Percentiles rank a stretch among this genome's conserved stretches.
Conservation (phyloP, 2,329 filamentous ascomycete species). For the Xylaria sp. region DNA sequence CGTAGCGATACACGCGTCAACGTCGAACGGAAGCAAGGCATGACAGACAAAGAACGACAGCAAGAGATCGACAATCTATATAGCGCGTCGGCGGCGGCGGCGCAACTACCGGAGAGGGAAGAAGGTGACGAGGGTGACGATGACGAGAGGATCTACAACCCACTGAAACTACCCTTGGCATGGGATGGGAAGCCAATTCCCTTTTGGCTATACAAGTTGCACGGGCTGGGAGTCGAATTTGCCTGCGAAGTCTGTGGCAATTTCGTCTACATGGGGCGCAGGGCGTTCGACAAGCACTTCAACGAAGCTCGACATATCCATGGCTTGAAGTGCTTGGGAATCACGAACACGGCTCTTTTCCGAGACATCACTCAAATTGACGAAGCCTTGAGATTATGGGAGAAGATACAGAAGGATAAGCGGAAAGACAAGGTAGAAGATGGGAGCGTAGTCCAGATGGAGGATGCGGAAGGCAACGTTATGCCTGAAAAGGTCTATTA, state of each 20-base stretch:
- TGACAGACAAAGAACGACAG: conserved; percentile 95
- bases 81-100: conserved; percentile 62
- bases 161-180: conserved; percentile 90
- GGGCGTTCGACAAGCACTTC: conserved; percentile 98
- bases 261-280: conserved; percentile 97
- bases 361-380: conserved; percentile 93
- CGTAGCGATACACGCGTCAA: conserved; percentile 91
- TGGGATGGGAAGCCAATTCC: conserved; percentile 99
- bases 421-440: conserved; percentile 79
- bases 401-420: conserved; percentile 89
- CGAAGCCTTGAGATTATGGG: conserved; percentile 88
- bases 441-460: conserved; percentile 95
- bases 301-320: conserved; percentile 93
- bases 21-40: conserved; percentile 94
- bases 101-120: conserved; percentile 59
- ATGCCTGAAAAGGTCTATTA: conserved; percentile 99
- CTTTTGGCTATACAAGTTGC: conserved; percentile 98
- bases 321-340: conserved; percentile 91
- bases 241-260: conserved; percentile 97
- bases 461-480: conserved; percentile 95
- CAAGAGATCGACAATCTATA: conserved; percentile 92
- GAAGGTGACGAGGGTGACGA: conserved; percentile 79
- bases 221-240: conserved; percentile 94
- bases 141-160: conserved; percentile 94
- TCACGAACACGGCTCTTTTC: conserved; percentile 90